These are phyloP conservation scores for Ramularia collo-cygni DNA, from an alignment of 2,329 filamentous ascomycete genomes.

Conservation along the genomic window DNA sequence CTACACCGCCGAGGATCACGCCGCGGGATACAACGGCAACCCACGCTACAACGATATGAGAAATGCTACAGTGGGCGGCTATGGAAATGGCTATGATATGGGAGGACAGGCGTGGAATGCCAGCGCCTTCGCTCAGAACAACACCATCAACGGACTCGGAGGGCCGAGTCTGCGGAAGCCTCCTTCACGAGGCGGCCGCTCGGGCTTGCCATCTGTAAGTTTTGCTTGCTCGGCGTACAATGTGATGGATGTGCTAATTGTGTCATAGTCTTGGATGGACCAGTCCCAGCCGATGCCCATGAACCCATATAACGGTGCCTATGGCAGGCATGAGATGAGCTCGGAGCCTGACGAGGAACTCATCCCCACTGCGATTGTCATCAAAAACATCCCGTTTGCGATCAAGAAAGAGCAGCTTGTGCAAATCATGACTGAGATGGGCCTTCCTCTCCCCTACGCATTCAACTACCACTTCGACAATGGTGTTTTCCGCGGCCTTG, in stretches of 20 bases:
- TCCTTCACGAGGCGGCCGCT: slow-evolving; percentile 47
- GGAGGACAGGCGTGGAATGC: slow-evolving; percentile 74
- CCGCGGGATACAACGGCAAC: slow-evolving; percentile 45
- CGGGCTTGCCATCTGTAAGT: slow-evolving; percentile 68
- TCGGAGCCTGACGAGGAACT: slow-evolving; percentile 69
- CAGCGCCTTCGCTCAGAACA: slow-evolving; percentile 60
- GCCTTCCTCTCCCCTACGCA: slow-evolving; percentile 88
- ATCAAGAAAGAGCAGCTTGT: slow-evolving; percentile 95
- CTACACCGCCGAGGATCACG: slow-evolving; percentile 63
- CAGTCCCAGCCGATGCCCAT: slow-evolving; percentile 41
- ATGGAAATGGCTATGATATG: slow-evolving; percentile 63
- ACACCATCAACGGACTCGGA: slow-evolving; percentile 43
- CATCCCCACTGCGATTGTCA: slow-evolving; percentile 96
- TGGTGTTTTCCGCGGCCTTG: slow-evolving; percentile 89
- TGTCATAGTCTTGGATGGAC: slow-evolving; percentile 55
- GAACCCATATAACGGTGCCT: slow-evolving; percentile 40
- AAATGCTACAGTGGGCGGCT: slow-evolving; percentile 52
- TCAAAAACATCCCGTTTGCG: slow-evolving; percentile 98
- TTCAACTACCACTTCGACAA: slow-evolving; percentile 99
- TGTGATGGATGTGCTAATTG: slow-evolving; percentile 12
- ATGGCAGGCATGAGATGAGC: slow-evolving; percentile 38
- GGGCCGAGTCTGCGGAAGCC: slow-evolving; percentile 39
- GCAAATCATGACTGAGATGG: slow-evolving; percentile 87
- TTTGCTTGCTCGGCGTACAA: background rate
- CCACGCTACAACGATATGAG: slow-evolving; percentile 52